These are phyloP conservation scores for Haberlea rhodopensis DNA, from an alignment of 257 asterid genomes.

Conservation along the genomic window DNA sequence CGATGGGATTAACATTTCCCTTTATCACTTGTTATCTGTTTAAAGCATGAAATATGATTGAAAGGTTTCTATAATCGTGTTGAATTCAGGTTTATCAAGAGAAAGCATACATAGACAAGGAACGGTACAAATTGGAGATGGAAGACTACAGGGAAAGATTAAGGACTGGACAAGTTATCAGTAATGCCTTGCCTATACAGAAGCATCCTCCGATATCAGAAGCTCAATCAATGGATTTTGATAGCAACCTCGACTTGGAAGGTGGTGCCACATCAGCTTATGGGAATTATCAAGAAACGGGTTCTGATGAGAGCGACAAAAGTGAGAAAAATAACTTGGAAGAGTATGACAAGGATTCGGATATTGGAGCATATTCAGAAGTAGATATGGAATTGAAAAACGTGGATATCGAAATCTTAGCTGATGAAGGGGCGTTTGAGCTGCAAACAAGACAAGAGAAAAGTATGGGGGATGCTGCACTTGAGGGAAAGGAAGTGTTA, in stretches of 20 bases:
- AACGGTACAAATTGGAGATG: constrained; percentile 71
- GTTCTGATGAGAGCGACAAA: constrained; percentile 25
- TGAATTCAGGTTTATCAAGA: constrained; percentile 66
- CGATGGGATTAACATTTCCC: too few species aligned
- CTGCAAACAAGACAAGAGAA: constrained; percentile 24
- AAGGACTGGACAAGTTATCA: constrained; percentile 35
- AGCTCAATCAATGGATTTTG: constrained; percentile 25
- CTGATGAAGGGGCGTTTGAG: constrained; percentile 33
- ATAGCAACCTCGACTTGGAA: constrained; percentile 27
- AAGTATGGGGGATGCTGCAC: background rate
- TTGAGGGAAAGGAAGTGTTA: constrained; percentile 14
- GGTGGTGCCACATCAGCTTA: constrained; percentile 32
- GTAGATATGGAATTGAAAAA: constrained; percentile 30
- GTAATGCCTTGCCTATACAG: constrained; percentile 26
- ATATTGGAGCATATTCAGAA: constrained; percentile 22
- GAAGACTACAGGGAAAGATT: constrained; percentile 55
- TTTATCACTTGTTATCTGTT: too few species aligned
- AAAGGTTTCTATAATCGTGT: background rate
- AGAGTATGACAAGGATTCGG: constrained; percentile 29
- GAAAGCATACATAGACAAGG: constrained; percentile 72
- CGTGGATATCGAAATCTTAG: constrained; percentile 30
- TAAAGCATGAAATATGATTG: background rate
- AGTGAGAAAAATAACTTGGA: constrained; percentile 33
- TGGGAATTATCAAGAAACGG: constrained; percentile 26
- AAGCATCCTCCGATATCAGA: constrained; percentile 28